Evolutionary conservation across 148 eudicot genomes (phyloP), one percentile per base, ranked within the genome.

Genomic region (Nyssa sinensis): DNA sequence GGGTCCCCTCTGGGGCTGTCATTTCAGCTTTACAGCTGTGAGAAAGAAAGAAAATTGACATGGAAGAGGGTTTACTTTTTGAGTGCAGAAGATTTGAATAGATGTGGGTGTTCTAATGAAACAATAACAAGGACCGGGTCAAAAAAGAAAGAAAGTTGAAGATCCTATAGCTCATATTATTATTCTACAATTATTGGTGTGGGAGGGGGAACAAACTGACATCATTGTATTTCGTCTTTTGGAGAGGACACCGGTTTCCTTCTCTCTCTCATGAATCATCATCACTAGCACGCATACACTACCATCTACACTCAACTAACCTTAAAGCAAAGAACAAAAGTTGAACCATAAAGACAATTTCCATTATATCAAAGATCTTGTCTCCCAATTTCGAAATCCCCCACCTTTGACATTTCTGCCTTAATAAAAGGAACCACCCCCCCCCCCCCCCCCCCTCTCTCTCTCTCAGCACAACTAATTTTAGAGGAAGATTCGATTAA

Each of bases 1-100:
- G 53, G n/a, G 72, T 72, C 77, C 34, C 67, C 47, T 78, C 70
- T 78, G 49, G 63, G 69, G 57, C 64, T 77, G 76, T 70, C 74
- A 76, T 64, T 65, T 51, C 47, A 76, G 62, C 82, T 81, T 86
- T 83, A 83, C 86, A 86, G 84, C 88, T 86, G 88, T 78, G 29
- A 34, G 58, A 75, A 82, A 67, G 30, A 57, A 61, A 69, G n/a
- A n/a, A n/a, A n/a, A n/a, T n/a, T n/a, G n/a, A n/a, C n/a, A n/a
- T n/a, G n/a, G n/a, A n/a, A n/a, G n/a, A 32, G 16, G 62, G 39
- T 31, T 37, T 37, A 3, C 5, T 3, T 37, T 37, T 37, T 37
- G 4, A 37, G 44, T 17, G 23, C 17, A 55, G 59, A 21, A 21
- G 59, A 25, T 14, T 68, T 28, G 71, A 47, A 68, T 47, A 28